Evolutionary conservation across 139 green algal genomes (phyloP).

Genomic region (Auxenochlorella pyrenoidosa): DNA sequence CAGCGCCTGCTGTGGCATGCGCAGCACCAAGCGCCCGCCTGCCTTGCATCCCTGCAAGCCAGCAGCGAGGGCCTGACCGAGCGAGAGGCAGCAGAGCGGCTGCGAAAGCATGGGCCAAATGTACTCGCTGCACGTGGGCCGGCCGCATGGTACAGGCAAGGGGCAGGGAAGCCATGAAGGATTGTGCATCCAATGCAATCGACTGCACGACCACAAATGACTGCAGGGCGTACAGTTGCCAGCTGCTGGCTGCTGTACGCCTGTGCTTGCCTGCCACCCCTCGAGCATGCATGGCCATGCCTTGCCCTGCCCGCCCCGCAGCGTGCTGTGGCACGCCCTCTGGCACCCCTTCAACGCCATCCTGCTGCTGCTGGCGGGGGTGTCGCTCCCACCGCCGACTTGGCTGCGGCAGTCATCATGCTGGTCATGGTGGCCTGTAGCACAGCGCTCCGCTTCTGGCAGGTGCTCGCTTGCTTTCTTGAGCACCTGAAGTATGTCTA

Average conservation of each 20-base stretch:
- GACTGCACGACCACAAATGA: too few relatives aligned
- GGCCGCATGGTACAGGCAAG: conserved; percentile 1
- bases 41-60: background rate
- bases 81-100: background rate
- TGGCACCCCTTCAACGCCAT: conserved; percentile 41
- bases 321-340: background rate
- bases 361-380: conserved; percentile 26
- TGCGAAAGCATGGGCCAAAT: conserved; percentile 26
- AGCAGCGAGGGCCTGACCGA: conserved; percentile 10
- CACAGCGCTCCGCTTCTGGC: conserved; percentile 20
- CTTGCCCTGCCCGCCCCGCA: background rate
- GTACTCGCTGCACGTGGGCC: background rate
- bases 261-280: too few relatives aligned
- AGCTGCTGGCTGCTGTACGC: too few relatives aligned
- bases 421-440: background rate
- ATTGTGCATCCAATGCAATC: too few relatives aligned
- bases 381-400: background rate
- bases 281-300: too few relatives aligned
- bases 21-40: too few relatives aligned
- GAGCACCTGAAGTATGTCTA: too few relatives aligned
- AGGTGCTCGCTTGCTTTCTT: too few relatives aligned
- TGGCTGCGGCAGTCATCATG: background rate
- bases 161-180: too few relatives aligned
- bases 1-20: conserved; percentile 11
- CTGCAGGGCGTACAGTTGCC: too few relatives aligned